Evolutionary conservation across 768 basidiomycete genomes (phyloP), one percentile per base, ranked within the genome.

Genomic region (Dictyophora rubrovolvata): DNA sequence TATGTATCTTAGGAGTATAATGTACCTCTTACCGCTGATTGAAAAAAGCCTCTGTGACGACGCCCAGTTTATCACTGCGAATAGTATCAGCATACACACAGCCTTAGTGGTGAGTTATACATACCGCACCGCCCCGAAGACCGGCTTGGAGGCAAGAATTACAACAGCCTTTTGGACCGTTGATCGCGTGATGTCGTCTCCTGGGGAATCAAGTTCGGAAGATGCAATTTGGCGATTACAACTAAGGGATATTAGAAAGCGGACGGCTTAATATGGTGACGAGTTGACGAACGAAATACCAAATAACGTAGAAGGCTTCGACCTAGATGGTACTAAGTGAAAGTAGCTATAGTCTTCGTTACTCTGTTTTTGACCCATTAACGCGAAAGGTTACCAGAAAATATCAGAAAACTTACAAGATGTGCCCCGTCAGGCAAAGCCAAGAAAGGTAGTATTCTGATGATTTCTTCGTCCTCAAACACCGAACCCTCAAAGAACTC

Each of bases 91-190:
- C 53, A 51, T 36, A 17, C 10, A n/a, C 5, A 14, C 34, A 20
- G 54, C 34, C 22, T 37, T n/a, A 12, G 57, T 16, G 35, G 35
- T 49, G 23, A 5, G 14, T 0, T 17, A 56, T 23, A 65, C 72
- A 37, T 48, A 88, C 87, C 94, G 83, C 71, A 98, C 91, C 10
- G 93, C 92, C 12, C 96, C 96, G 66, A 95, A 95, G 1, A 94
- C 81, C 0, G 93, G 92, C 67, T 89, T 89, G 12, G 86, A 82
- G 3, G 92, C 93, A 36, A 99, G 76, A 2, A 99, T 89, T 0
- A 98, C 92, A 2, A 99, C 90, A 0, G 96, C 94, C 69, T 98
- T 99, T 71, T 99, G 96, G 0, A 99, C 96, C 9, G 87, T 98
- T 5, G 89, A 92, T 16, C 96, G 84, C 5, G 96, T 98, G 17